Base-by-base conservation (phyloP, 164 flowering plant genomes). In the Cinnamomum micranthum region DNA sequence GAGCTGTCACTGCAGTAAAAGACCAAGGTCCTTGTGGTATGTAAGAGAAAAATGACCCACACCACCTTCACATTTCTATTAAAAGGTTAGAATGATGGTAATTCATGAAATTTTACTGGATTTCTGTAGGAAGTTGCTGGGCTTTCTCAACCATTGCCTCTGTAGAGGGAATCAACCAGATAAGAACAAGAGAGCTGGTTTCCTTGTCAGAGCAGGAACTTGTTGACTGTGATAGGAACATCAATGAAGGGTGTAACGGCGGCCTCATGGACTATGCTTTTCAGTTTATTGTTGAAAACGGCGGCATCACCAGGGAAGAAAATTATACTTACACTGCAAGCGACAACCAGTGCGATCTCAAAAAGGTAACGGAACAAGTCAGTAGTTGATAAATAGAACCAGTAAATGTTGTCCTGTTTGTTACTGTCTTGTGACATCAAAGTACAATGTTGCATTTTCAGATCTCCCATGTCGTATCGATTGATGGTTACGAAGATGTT, bases 1-100 rank as follows among this genome's bases (percentile, higher is more conserved):
- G 92, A 33, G 85, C 83, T 63, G 91, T 89, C 1, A 86, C 90
- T 51, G 79, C 71, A 2, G 86, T 89, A 20, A 89, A 91, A 78
- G 87, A 91, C 78, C 96, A 91, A 80, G 92, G 92, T 12, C 22
- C 72, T 10, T 92, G 97, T 68, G 97, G 91, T 91, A 81, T 75
- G 86, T 79, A 35, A 35, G 2, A 41, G 13, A 24, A 59, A 4
- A 6, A 67, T 31, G 31, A 28, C 41, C 20, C 27, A 31, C 6
- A 67, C 69, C 69, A 33, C 28, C 6, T 67, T 67, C 10, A 17
- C 47, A 31, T 31, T 17, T 67, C 47, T 67, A 15, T 67, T 31
- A 15, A 9, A 27, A 31, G 20, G 28, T 19, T 28, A 67, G 17
- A 67, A 67, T 67, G 13, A 33, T 11, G 17, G 7, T 55, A 11